Conservation (phyloP, 2,329 filamentous ascomycete species). For the Trichoderma sp. region DNA sequence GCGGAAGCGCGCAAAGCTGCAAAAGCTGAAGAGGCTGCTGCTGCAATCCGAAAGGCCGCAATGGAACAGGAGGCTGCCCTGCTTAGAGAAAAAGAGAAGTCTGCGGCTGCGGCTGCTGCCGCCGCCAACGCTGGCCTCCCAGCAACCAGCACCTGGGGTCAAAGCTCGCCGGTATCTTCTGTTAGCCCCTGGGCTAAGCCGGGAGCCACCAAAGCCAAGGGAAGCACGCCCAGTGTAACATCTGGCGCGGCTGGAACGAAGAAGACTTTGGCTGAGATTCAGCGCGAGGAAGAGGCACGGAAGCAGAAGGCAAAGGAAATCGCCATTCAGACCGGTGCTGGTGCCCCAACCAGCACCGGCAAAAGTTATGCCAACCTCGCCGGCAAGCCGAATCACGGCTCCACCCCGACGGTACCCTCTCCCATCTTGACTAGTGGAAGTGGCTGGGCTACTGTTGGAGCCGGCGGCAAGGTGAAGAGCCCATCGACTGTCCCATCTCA, state of each 20-base stretch:
- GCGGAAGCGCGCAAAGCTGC: constrained; percentile 90
- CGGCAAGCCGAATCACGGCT: constrained; percentile 58
- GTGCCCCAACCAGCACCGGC: constrained; percentile 46
- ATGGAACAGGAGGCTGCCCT: constrained; percentile 74
- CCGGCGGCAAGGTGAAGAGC: constrained; percentile 84
- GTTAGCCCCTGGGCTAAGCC: constrained; percentile 68
- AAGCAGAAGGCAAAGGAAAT: constrained; percentile 69
- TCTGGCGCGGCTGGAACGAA: constrained; percentile 48
- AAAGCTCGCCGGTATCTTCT: constrained; percentile 66
- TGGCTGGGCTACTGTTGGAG: constrained; percentile 94
- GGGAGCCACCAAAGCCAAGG: constrained; percentile 48
- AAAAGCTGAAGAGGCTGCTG: constrained; percentile 77
- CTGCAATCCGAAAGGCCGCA: constrained; percentile 70
- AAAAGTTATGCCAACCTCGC: constrained; percentile 96
- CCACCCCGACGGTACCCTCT: constrained; percentile 32
- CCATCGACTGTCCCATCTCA: constrained; percentile 58
- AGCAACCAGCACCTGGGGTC: constrained; percentile 85
- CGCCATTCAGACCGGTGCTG: constrained; percentile 42
- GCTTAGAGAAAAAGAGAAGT: constrained; percentile 57
- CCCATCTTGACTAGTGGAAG: constrained; percentile 39
- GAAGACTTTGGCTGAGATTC: constrained; percentile 93
- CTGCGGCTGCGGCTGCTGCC: constrained; percentile 43
- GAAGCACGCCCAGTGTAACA: constrained; percentile 26
- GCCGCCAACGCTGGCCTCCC: constrained; percentile 75
- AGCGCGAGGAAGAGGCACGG: constrained; percentile 80